These are phyloP conservation scores for Cylindrodendrum hubeiense DNA, from an alignment of 2,329 filamentous ascomycete genomes.

Conservation along the genomic window DNA sequence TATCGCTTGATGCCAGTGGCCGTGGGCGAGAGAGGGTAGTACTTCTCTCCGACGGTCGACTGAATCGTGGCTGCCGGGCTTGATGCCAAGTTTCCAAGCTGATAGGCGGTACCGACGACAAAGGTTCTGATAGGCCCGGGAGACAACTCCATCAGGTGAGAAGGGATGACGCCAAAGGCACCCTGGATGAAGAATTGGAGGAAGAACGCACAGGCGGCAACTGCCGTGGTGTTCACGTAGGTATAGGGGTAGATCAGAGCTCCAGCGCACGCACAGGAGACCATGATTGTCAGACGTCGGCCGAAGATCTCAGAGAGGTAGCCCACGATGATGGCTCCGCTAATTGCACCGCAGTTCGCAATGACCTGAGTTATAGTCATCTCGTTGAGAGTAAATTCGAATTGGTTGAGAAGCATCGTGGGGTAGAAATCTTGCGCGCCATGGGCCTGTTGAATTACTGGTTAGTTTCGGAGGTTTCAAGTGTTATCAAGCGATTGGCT, in stretches of 20 bases:
- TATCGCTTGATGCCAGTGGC: neutral
- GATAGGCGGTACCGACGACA: neutral
- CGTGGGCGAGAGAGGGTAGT: neutral
- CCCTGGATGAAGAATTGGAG: neutral
- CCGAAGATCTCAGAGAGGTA: neutral
- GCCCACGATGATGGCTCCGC: neutral
- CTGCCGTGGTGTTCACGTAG: neutral
- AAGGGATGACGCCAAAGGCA: neutral
- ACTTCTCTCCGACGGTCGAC: neutral
- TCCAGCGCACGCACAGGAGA: neutral
- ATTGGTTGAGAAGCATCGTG: neutral
- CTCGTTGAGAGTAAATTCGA: neutral
- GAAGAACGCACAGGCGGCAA: neutral
- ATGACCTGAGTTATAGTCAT: neutral
- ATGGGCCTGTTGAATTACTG: neutral
- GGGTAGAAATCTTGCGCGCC: neutral
- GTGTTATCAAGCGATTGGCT: neutral
- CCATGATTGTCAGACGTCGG: neutral
- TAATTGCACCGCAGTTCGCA: neutral
- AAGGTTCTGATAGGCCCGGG: neutral
- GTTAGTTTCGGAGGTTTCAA: neutral
- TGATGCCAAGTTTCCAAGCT: neutral
- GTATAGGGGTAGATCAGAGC: neutral
- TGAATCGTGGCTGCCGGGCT: neutral
- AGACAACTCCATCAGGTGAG: neutral